These are phyloP conservation scores for Epichloe uncinata DNA, from an alignment of 2,329 filamentous ascomycete genomes.

Conservation along the genomic window DNA sequence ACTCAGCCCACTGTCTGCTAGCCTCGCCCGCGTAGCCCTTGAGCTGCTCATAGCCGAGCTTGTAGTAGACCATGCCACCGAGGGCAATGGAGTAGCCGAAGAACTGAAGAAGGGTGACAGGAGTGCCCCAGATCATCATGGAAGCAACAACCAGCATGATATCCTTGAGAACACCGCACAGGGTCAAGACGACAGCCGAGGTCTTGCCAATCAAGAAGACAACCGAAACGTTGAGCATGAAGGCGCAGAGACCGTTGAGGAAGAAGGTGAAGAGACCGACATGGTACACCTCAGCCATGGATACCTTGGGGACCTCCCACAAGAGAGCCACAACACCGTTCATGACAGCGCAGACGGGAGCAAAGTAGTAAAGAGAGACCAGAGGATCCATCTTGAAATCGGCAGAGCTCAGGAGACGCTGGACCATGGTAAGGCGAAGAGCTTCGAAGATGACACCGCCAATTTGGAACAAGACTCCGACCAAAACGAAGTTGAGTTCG, in stretches of 20 bases:
- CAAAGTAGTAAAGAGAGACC: slow-evolving; percentile 83
- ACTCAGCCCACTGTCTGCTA: slow-evolving; percentile 72
- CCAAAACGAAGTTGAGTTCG: slow-evolving; percentile 83
- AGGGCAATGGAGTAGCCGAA: slow-evolving; percentile 77
- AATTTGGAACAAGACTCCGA: slow-evolving; percentile 67
- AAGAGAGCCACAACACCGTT: slow-evolving; percentile 62
- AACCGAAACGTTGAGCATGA: slow-evolving; percentile 72
- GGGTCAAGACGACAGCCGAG: slow-evolving; percentile 71
- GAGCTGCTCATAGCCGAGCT: slow-evolving; percentile 70
- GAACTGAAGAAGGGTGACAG: slow-evolving; percentile 61
- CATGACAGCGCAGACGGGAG: slow-evolving; percentile 74
- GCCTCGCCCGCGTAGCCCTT: slow-evolving; percentile 65
- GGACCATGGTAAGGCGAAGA: slow-evolving; percentile 70
- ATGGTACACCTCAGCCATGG: slow-evolving; percentile 55
- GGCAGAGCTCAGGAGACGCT: slow-evolving; percentile 65
- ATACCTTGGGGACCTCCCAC: slow-evolving; percentile 59
- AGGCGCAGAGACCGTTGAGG: slow-evolving; percentile 64
- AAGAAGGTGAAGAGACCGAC: slow-evolving; percentile 63
- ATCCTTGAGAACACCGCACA: slow-evolving; percentile 80
- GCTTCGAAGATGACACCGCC: slow-evolving; percentile 72
- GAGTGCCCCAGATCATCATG: slow-evolving; percentile 70
- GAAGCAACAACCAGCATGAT: slow-evolving; percentile 69
- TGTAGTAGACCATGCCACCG: slow-evolving; percentile 67
- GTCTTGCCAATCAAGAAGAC: slow-evolving; percentile 84
- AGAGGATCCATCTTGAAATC: slow-evolving; percentile 90